Conservation (phyloP, 169 alveolate species). For the Plasmodium fragile region DNA sequence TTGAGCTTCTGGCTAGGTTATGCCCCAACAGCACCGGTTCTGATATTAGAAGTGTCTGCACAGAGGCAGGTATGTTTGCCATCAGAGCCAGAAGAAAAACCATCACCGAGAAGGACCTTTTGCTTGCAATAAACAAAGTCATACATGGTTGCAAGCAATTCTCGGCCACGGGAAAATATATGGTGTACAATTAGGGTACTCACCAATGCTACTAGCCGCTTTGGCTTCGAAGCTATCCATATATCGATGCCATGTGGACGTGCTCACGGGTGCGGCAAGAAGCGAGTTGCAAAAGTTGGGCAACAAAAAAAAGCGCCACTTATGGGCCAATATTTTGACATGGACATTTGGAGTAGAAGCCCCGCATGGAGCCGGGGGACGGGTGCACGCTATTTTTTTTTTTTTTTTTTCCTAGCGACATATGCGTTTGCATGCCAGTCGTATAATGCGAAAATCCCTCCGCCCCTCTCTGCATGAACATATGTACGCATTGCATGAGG, state of each 20-base stretch:
- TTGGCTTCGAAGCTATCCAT: neutral
- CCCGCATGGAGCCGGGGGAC: neutral
- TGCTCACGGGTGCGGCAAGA: neutral
- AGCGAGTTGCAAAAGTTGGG: neutral
- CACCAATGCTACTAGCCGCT: neutral
- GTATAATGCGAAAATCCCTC: neutral
- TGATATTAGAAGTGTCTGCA: constrained; percentile 98
- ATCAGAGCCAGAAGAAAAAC: constrained; percentile 99
- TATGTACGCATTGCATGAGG: neutral
- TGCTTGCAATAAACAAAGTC: constrained; percentile 98
- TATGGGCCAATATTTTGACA: neutral
- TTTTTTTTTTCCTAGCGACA: neutral
- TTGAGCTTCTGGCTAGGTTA: constrained; percentile 97
- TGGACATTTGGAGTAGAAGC: neutral
- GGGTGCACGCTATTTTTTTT: neutral
- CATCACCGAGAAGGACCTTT: constrained; percentile 96
- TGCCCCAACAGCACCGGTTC: constrained; percentile 99
- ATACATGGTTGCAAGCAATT: constrained; percentile 98
- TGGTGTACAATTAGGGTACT: constrained; percentile 94
- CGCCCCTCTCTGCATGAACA: neutral
- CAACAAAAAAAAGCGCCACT: neutral
- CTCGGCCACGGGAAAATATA: constrained; percentile 98
- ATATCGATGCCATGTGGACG: neutral
- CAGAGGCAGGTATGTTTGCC: constrained; percentile 99
- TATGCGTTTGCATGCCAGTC: neutral